Conservation (phyloP, 108 stramenopile species). For the Fistulifera pelliculosa region DNA sequence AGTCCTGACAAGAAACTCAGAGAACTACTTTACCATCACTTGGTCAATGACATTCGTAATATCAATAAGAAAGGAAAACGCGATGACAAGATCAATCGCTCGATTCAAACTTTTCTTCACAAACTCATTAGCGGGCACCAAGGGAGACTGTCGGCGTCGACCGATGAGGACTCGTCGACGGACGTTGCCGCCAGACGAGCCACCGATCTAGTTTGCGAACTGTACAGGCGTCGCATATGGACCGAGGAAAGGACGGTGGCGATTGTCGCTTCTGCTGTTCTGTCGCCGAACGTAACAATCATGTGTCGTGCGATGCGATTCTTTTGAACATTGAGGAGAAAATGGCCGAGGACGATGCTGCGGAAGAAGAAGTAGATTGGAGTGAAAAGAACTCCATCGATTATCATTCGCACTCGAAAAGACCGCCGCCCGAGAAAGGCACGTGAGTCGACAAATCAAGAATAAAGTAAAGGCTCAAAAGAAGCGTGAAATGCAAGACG, state of each 20-base stretch:
- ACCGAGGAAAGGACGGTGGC: constrained; percentile 93
- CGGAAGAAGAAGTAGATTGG: constrained; percentile 60
- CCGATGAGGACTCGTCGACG: constrained; percentile 42
- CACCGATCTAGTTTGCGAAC: constrained; percentile 86
- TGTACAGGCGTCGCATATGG: constrained; percentile 94
- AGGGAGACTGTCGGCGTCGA: constrained; percentile 13
- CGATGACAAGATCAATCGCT: constrained; percentile 76
- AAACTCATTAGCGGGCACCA: constrained; percentile 39
- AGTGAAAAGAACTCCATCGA: constrained; percentile 58
- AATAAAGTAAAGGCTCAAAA: constrained; percentile 52
- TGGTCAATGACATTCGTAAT: constrained; percentile 85
- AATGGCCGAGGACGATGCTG: constrained; percentile 82
- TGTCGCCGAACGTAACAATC: constrained; percentile 44
- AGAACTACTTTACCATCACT: constrained; percentile 76
- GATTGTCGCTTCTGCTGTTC: constrained; percentile 77
- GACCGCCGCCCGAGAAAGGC: constrained; percentile 41
- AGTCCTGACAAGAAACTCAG: constrained; percentile 82
- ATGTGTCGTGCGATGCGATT: constrained; percentile 82
- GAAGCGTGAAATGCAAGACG: constrained; percentile 39
- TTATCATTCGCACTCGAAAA: constrained; percentile 76
- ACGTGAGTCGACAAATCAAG: constrained; percentile 52
- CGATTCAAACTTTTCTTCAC: constrained; percentile 76
- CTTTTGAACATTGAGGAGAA: constrained; percentile 92
- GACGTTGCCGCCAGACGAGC: constrained; percentile 75
- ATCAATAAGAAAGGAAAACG: constrained; percentile 82